phyloP scores from a whole-genome alignment of 768 basidiomycete species.

The Stropharia rugosoannulata region DNA sequence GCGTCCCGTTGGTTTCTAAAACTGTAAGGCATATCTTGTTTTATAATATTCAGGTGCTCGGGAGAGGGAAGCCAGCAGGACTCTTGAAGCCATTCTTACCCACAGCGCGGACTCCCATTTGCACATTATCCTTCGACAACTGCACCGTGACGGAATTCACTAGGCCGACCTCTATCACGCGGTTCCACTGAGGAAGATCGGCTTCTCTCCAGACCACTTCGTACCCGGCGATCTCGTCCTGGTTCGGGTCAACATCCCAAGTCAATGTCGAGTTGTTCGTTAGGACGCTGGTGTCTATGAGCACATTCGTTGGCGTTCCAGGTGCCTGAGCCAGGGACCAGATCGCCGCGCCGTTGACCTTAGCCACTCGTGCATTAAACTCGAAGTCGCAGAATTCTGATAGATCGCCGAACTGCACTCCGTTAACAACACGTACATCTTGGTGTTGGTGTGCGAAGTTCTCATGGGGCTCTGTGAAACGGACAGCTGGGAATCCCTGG shows the following conservation, averaged over 20 bases:
- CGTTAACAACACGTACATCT: constrained; percentile 47
- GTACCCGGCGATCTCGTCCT: constrained; percentile 34
- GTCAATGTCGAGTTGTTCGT: constrained; percentile 54
- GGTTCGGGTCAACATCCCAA: constrained; percentile 39
- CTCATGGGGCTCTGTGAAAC: constrained; percentile 57
- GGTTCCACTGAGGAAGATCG: constrained; percentile 47
- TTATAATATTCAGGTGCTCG: constrained; percentile 1
- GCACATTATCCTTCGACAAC: constrained; percentile 52
- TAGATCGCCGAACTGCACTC: constrained; percentile 57
- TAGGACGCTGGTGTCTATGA: constrained; percentile 43
- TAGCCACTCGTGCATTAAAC: constrained; percentile 48
- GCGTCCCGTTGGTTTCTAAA: background rate
- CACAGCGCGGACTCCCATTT: constrained; percentile 49
- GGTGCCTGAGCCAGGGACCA: constrained; percentile 59
- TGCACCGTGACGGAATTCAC: constrained; percentile 38
- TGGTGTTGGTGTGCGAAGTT: constrained; percentile 61
- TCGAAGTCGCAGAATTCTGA: constrained; percentile 53
- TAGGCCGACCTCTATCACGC: constrained; percentile 47
- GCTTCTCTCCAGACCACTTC: constrained; percentile 54
- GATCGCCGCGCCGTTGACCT: constrained; percentile 49
- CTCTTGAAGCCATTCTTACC: constrained; percentile 53
- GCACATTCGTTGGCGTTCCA: constrained; percentile 48
- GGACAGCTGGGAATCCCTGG: constrained; percentile 50
- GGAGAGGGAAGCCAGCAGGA: constrained; percentile 43
- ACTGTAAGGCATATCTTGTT: background rate